Percentiles rank a stretch among this genome's conserved stretches.
phyloP scores from a whole-genome alignment of 1,139 yeast species.

The Yamadazyma spencermartinsiae region DNA sequence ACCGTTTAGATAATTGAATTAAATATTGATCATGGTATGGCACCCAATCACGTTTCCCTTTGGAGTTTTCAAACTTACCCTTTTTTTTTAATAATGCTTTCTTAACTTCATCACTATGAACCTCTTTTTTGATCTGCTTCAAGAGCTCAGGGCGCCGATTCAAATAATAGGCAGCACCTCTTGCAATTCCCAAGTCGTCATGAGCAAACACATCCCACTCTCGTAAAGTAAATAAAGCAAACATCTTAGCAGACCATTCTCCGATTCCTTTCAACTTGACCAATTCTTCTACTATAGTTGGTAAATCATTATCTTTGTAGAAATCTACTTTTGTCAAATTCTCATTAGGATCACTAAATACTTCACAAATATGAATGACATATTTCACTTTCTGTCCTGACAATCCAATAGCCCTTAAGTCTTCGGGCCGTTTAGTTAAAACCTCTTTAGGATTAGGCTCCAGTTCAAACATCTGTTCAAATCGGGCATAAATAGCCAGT shows the following conservation, averaged over 20 bases:
- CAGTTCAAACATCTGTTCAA: conserved; percentile 37
- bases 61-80: conserved; percentile 42
- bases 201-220: conserved; percentile 71
- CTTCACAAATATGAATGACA: conserved; percentile 58
- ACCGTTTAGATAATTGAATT: conserved; percentile 54
- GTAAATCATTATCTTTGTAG: conserved; percentile 34
- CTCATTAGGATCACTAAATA: conserved; percentile 43
- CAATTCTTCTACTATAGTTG: conserved; percentile 56
- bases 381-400: conserved; percentile 72
- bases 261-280: conserved; percentile 78
- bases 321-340: conserved; percentile 41
- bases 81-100: conserved; percentile 31
- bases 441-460: conserved; percentile 57
- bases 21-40: conserved; percentile 62
- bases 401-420: conserved; percentile 63
- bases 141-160: conserved; percentile 54
- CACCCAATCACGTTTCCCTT: conserved; percentile 53
- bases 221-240: conserved; percentile 66
- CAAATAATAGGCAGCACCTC: conserved; percentile 72
- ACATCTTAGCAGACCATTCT: conserved; percentile 91
- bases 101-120: conserved; percentile 29
- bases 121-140: conserved; percentile 37
- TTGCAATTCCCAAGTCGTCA: conserved; percentile 81
- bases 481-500: conserved; percentile 53
- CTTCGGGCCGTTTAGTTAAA: conserved; percentile 40